Conservation (phyloP, 176 grass and related monocot species). For the Thinopyrum elongatum region DNA sequence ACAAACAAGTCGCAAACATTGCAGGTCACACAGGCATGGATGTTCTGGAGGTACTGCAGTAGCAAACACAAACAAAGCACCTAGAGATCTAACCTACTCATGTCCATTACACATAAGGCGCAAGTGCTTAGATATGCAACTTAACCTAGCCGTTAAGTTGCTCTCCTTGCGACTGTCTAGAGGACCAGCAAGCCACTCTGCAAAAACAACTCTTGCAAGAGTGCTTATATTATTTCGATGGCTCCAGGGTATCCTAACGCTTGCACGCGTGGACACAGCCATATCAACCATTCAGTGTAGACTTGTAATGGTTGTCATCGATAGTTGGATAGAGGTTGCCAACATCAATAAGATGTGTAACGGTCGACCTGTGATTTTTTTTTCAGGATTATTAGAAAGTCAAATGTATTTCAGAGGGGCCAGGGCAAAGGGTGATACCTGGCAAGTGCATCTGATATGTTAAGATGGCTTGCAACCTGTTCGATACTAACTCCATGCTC, state of each 20-base stretch:
- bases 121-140: neutral
- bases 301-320: slow-evolving; percentile 79
- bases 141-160: slow-evolving; percentile 21
- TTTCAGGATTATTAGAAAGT: neutral
- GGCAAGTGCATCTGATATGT: slow-evolving; percentile 40
- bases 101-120: neutral
- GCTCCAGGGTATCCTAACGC: neutral
- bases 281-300: slow-evolving; percentile 71
- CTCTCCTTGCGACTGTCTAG: neutral
- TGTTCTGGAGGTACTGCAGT: neutral
- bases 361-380: slow-evolving; percentile 47
- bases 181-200: neutral
- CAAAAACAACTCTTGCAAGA: slow-evolving; percentile 13
- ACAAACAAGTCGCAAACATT: neutral
- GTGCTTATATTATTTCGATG: neutral
- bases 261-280: neutral
- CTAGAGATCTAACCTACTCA: neutral
- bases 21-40: neutral
- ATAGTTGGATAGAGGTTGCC: slow-evolving; percentile 85
- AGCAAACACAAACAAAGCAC: neutral
- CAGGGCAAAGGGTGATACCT: slow-evolving; percentile 37
- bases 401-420: slow-evolving; percentile 4
- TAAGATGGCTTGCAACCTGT: slow-evolving; percentile 47
- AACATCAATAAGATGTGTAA: slow-evolving; percentile 40
- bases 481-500: slow-evolving; percentile 63